Evolutionary conservation across 495 filamentous ascomycete species (phyloP).

Genomic region (Trichocladium antarcticum): DNA sequence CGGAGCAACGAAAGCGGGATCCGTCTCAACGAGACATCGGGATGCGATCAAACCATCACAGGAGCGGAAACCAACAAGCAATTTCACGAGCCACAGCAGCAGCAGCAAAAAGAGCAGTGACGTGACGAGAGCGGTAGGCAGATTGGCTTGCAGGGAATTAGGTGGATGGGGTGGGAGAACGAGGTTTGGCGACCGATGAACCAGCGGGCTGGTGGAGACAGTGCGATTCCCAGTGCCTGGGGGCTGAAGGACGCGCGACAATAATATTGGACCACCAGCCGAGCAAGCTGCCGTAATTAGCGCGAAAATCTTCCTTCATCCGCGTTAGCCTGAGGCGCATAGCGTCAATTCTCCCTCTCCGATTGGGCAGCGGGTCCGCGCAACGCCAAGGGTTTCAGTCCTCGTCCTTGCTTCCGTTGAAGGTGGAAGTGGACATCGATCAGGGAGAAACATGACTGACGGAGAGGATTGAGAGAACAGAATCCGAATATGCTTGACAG

Average conservation of each 20-base stretch:
- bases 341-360: neutral
- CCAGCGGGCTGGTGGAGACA: neutral
- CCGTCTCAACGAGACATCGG: constrained; percentile 14
- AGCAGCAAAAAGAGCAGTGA: too few species aligned
- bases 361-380: constrained; percentile 10
- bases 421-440: too few species aligned
- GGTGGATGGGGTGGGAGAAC: neutral
- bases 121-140: neutral
- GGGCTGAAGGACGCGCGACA: neutral
- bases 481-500: too few species aligned
- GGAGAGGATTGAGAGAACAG: too few species aligned
- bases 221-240: neutral
- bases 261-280: neutral
- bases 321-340: neutral
- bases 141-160: neutral
- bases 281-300: constrained; percentile 7
- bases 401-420: neutral
- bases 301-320: neutral
- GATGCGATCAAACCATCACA: neutral
- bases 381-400: neutral
- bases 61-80: too few species aligned
- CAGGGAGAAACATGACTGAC: too few species aligned
- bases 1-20: constrained; percentile 12
- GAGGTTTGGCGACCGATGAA: neutral
- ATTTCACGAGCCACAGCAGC: too few species aligned